phyloP scores from a whole-genome alignment of 2,329 filamentous ascomycete genomes.

The Ophiostoma quercus region DNA sequence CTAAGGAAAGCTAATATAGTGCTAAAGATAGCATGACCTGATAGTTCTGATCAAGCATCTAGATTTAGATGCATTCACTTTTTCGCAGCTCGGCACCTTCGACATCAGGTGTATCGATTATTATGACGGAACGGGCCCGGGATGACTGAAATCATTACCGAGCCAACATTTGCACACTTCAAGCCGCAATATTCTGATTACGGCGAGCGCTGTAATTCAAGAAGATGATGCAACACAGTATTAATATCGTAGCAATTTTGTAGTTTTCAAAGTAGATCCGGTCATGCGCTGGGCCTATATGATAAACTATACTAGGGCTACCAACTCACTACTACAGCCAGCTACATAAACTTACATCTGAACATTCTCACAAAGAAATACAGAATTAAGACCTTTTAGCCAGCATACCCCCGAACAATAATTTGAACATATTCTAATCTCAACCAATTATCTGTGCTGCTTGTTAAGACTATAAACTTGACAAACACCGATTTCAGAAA shows the following conservation, averaged over 20 bases:
- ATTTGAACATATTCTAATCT: background rate
- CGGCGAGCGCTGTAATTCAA: too few relatives aligned
- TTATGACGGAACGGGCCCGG: background rate
- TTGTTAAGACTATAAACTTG: background rate
- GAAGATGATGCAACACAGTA: too few relatives aligned
- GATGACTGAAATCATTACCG: background rate
- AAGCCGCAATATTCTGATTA: too few relatives aligned
- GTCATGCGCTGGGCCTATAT: too few relatives aligned
- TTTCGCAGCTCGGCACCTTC: background rate
- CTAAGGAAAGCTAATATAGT: background rate
- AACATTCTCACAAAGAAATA: background rate
- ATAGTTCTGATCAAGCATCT: background rate
- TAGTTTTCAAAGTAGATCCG: too few relatives aligned
- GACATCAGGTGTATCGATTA: background rate
- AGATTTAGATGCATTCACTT: background rate
- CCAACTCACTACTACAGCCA: too few relatives aligned
- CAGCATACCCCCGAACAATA: background rate
- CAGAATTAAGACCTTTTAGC: background rate
- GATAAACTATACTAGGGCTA: too few relatives aligned
- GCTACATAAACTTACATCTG: too few relatives aligned
- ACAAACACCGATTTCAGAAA: background rate
- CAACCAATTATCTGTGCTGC: background rate
- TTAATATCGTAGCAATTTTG: too few relatives aligned
- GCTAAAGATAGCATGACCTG: background rate
- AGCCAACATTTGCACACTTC: background rate